Evolutionary conservation across 305 asterid genomes (phyloP), one percentile per base, ranked within the genome.

Genomic region (Fraxinus platypoda): DNA sequence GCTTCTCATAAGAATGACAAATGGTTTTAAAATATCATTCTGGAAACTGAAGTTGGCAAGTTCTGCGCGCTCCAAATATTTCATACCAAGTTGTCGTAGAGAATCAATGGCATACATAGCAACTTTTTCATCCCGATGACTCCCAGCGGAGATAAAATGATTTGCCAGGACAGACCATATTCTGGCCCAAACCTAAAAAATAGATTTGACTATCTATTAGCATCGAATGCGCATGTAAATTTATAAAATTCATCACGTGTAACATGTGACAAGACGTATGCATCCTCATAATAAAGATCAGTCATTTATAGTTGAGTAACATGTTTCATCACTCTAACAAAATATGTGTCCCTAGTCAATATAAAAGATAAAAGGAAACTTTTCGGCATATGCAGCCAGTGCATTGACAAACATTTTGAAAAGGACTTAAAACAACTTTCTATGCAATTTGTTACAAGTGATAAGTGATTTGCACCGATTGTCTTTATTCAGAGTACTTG

Each of bases 41-140:
- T 97, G 99, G 93, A 97, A 97, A 83, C 97, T 92, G 93, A 97
- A 97, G 91, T 97, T 97, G 72, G 99, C 95, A 85, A 97, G 98
- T 87, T 97, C 99, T 77, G 95, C 97, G 73, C 98, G 98, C 92
- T 97, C 99, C 92, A 97, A 91, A 87, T 97, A 97, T 87, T 97
- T 97, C 97, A 97, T 93, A 77, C 95, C 97, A 85, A 97, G 99
- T 87, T 97, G 99, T 78, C 98, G 87, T 84, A 97, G 93, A 83
- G 99, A 97, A 92, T 97, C 99, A 86, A 97, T 97, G 88, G 98
- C 98, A 89, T 95, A 97, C 99, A 93, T 95, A 41, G 99, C 99
- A 86, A 97, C 98, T 92, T 93, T 97, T 91, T 97, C 99, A 90
- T 97, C 98, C 83, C 92, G 97, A 86, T 97, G 98, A 87, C 99